Conservation (phyloP, 352 stramenopile genomes). For the Phytophthora lateralis region DNA sequence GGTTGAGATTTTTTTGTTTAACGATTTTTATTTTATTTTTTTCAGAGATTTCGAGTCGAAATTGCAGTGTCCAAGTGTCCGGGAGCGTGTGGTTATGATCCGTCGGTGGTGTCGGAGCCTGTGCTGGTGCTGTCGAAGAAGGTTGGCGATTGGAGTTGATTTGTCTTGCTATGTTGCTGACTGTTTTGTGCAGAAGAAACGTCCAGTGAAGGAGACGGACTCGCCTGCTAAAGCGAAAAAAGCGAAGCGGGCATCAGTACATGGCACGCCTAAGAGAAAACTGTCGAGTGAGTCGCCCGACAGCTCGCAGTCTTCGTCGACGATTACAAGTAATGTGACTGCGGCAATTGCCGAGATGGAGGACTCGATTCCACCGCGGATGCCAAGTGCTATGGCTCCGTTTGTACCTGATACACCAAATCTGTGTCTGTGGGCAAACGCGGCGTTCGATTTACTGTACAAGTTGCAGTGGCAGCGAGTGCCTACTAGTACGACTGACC, state of each 20-base stretch:
- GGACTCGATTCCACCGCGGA: conserved; percentile 20
- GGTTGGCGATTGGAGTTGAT: conserved; percentile 20
- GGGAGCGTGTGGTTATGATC: conserved; percentile 20
- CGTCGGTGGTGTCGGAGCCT: conserved; percentile 46
- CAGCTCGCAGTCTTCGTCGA: conserved; percentile 30
- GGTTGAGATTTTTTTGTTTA: neutral
- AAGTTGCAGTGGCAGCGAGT: conserved; percentile 67
- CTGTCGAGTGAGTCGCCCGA: conserved; percentile 3
- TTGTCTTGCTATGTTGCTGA: neutral
- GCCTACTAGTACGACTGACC: conserved; percentile 5
- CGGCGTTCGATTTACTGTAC: conserved; percentile 73
- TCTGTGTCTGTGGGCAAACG: conserved; percentile 75
- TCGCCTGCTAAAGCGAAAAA: conserved; percentile 53
- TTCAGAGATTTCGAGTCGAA: conserved; percentile 63
- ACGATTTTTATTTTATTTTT: neutral
- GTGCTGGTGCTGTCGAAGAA: conserved; percentile 78
- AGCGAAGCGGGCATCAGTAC: conserved; percentile 29
- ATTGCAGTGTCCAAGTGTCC: conserved; percentile 54
- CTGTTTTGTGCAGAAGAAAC: conserved; percentile 58
- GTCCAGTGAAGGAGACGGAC: conserved; percentile 54
- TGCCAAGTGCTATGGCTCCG: conserved; percentile 22
- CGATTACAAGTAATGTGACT: conserved; percentile 16
- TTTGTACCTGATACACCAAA: conserved; percentile 54
- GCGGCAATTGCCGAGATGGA: conserved; percentile 41
- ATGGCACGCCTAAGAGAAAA: conserved; percentile 9